Percentiles rank a stretch among this genome's conserved stretches.
Conservation (phyloP, 805 yeast species). For the Barnettozyma siamensis region DNA sequence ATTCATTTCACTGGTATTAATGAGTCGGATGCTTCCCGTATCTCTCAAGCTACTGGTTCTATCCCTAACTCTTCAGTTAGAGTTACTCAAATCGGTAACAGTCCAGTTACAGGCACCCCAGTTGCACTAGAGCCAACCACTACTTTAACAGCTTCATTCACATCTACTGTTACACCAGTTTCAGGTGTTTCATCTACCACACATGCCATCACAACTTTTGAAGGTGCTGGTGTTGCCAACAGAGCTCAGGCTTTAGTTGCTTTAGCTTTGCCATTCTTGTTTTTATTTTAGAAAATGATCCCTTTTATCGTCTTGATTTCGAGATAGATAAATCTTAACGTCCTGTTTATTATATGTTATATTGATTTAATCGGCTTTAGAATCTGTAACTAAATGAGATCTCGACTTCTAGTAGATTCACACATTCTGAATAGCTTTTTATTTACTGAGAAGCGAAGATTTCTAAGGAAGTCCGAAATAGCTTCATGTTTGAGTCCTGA, state of each 20-base stretch:
- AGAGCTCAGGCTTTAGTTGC: background rate
- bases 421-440: no score
- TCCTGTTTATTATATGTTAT: no score
- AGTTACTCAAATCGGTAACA: background rate
- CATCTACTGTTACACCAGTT: background rate
- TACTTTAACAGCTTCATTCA: background rate
- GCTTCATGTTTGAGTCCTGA: no score
- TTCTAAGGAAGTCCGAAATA: no score
- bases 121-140: background rate
- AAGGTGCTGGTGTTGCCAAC: constrained; percentile 1
- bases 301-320: background rate
- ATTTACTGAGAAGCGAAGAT: no score
- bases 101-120: no score
- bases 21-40: background rate
- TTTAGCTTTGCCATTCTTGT: background rate
- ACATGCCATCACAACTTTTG: background rate
- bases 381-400: no score
- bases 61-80: background rate
- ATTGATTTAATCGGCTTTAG: no score
- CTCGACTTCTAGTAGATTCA: no score
- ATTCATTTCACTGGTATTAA: background rate
- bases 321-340: background rate
- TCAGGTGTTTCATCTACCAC: background rate
- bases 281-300: background rate
- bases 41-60: background rate